Evolutionary conservation across 2,329 filamentous ascomycete species (phyloP).

Genomic region (Akanthomyces muscarius): DNA sequence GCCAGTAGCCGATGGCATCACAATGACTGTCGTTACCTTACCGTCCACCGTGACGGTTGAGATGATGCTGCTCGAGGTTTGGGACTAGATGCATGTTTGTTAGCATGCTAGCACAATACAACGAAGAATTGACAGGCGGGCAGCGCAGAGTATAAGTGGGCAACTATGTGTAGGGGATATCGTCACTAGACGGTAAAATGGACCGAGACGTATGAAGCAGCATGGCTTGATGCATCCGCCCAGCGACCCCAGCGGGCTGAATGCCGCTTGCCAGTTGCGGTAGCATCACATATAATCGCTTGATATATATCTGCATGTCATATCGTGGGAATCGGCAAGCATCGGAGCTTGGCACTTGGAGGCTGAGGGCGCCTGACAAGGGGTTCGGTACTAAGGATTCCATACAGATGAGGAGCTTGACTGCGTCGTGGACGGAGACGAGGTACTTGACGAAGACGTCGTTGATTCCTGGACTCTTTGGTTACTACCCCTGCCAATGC

Average conservation of each 20-base stretch:
- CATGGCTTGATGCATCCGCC: neutral
- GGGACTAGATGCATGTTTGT: neutral
- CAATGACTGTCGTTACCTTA: slow-evolving; percentile 51
- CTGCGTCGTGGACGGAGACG: slow-evolving; percentile 39
- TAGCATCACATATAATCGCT: neutral
- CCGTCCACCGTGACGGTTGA: slow-evolving; percentile 54
- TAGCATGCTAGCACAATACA: neutral
- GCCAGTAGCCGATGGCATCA: slow-evolving; percentile 39
- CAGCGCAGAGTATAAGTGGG: neutral
- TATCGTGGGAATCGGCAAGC: neutral
- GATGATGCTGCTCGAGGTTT: slow-evolving; percentile 24
- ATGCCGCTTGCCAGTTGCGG: neutral
- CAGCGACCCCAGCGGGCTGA: neutral
- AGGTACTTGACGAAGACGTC: slow-evolving; percentile 26
- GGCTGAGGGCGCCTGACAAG: neutral
- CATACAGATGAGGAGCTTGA: slow-evolving; percentile 21
- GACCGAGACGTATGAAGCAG: too few species aligned
- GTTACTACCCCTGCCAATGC: slow-evolving; percentile 25
- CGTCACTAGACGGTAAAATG: neutral
- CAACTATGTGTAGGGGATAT: neutral
- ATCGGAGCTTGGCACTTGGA: neutral
- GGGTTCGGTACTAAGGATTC: neutral
- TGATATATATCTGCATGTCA: neutral
- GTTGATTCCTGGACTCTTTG: slow-evolving; percentile 33
- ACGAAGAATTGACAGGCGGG: neutral